phyloP scores from a whole-genome alignment of 306 rosid genomes.

The Rosa rugosa region DNA sequence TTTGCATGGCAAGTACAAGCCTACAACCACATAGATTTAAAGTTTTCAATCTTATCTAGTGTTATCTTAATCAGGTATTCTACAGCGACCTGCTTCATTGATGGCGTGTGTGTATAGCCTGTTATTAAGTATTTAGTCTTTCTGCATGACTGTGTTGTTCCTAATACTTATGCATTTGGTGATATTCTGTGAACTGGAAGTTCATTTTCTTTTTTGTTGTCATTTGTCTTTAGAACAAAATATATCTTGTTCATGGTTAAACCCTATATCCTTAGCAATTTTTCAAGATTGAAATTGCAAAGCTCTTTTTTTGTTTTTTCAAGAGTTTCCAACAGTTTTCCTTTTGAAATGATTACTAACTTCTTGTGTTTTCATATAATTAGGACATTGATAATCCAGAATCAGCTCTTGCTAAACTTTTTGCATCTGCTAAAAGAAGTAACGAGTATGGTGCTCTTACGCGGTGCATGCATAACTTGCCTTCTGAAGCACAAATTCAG shows the following conservation, averaged over 20 bases:
- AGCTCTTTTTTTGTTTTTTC: not conserved
- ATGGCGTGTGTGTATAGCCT: not conserved
- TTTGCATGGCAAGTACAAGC: not conserved
- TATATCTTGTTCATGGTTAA: not conserved
- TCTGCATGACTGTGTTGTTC: not conserved
- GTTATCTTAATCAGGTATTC: not conserved
- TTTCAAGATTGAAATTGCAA: not conserved
- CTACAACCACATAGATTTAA: not conserved
- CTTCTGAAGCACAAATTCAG: conserved; percentile 58
- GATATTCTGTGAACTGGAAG: conserved; percentile 4
- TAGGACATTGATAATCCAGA: conserved; percentile 69
- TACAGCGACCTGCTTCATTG: not conserved
- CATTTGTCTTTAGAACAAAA: not conserved
- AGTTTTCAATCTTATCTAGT: not conserved
- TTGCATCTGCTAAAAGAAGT: conserved; percentile 51
- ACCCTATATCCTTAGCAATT: not conserved
- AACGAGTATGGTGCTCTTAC: conserved; percentile 42
- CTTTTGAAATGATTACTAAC: conserved; percentile 1
- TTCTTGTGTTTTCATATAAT: conserved; percentile 15
- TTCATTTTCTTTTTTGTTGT: not conserved
- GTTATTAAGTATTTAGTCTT: not conserved
- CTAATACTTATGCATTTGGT: not conserved
- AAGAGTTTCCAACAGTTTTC: not conserved
- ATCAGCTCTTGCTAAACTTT: conserved; percentile 63
- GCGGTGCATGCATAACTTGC: conserved; percentile 52